Evolutionary conservation across 2,329 filamentous ascomycete species (phyloP), one percentile per base, ranked within the genome.

Genomic region (Orbilia brochopaga): DNA sequence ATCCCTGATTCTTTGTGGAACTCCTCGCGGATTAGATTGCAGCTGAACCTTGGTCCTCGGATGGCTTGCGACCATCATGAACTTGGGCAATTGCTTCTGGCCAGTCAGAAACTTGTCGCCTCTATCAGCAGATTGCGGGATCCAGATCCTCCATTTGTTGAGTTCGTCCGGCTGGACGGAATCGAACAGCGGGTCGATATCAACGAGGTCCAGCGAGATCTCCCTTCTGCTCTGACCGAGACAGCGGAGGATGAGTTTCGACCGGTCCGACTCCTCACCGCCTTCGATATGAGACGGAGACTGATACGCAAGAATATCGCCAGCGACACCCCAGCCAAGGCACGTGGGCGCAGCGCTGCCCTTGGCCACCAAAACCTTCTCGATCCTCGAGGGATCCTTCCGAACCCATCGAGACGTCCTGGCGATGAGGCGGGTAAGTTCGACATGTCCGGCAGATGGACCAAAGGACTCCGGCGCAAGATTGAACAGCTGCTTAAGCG

Each of bases 61-160:
- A 51, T 70, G 66, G 23, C 58, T 64, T 2, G 69, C 56, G 53
- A 73, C 56, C 69, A 73, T 63, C 55, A 73, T 73, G 53, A 59
- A 65, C n/a, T 59, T 60, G 8, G 69, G 61, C 1, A 53, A 10
- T 15, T 55, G 35, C 40, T 53, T 66, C 42, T 73, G 56, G 1
- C 69, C 69, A 1, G 61, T 65, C 23, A 73, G 42, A 24, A 73
- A 73, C 42, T 66, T 73, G 35, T 73, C 62, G 17, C 69, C 69
- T 62, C 62, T 54, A 23, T 65, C 69, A 15, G 69, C 52, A 19
- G 57, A 57, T 8, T 42, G 59, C 2, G 69, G 69, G 11, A 66
- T 66, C 51, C 62, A 73, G 2, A 73, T 60, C n/a, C 42, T 66
- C 69, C 69, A 73, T 52, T 73, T 73, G 40, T 66, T 73, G 3